Evolutionary conservation across 768 basidiomycete species (phyloP).

Genomic region (Nevesoporus exiguus): DNA sequence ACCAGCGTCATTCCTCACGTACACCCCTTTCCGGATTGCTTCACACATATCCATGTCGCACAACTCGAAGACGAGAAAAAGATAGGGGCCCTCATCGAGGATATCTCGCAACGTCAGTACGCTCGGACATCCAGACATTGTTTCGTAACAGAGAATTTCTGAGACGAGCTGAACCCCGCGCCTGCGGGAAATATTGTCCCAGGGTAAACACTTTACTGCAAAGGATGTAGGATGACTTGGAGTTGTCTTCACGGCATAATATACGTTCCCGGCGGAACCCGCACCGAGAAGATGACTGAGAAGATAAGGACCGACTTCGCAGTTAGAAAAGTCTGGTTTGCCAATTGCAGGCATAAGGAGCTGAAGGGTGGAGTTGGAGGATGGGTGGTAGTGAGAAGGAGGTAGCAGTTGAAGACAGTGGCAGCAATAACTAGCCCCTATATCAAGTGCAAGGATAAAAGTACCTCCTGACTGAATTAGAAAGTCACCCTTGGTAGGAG

Average conservation of each 20-base stretch:
- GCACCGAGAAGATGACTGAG: background rate
- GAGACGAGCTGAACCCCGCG: background rate
- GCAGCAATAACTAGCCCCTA: too few species aligned
- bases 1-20: background rate
- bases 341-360: too few species aligned
- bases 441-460: too few species aligned
- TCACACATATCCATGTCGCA: background rate
- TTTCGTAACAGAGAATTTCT: background rate
- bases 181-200: background rate
- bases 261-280: background rate
- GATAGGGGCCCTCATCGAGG: background rate
- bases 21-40: background rate
- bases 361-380: too few species aligned
- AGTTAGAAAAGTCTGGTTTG: background rate
- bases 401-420: too few species aligned
- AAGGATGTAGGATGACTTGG: background rate
- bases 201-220: background rate
- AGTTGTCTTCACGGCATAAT: background rate
- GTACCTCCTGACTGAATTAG: too few species aligned
- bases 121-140: background rate
- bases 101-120: background rate
- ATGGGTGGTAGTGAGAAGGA: too few species aligned
- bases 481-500: too few species aligned
- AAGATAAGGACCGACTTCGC: background rate
- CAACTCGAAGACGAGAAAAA: conserved; percentile 1